Evolutionary conservation across 2,329 filamentous ascomycete genomes (phyloP), one percentile per base, ranked within the genome.

Genomic region (Pseudohalonectria lignicola): DNA sequence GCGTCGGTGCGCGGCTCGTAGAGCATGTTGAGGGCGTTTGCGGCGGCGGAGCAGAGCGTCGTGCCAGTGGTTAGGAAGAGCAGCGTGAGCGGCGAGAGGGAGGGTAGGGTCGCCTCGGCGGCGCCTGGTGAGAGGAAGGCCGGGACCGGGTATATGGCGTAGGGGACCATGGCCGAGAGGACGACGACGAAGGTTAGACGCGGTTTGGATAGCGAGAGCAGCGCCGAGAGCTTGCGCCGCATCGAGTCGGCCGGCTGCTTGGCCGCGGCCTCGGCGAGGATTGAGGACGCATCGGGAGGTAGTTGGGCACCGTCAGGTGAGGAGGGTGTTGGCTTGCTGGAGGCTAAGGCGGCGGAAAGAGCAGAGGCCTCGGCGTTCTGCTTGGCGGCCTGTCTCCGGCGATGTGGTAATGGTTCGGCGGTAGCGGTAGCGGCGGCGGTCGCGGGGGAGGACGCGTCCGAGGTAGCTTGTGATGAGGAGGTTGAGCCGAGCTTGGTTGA

Each of bases 1-100:
- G 87, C 86, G 58, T 98, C 92, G 54, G 88, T 88, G 42, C 79
- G 71, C 9, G 80, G 84, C 61, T 98, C 92, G 61, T 95, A 87
- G 41, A 95, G 77, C 92, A 98, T 98, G 61, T 98, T 98, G 47
- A 96, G 69, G 2, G 92, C 77, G 56, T 98, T 98, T 31, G 92
- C 92, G 42, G 83, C 86, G 31, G 88, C 86, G n/a, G 78, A 84
- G 57, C 86, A 92, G 16, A 95, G 71, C 4, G 88, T 79, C 0
- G 92, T 96, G 42, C 92, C 90, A 4, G 77, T 77, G 1, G 90
- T 94, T 36, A 98, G 77, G 66, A 94, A 96, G 37, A 93, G 70
- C 15, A 96, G 79, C 8, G 92, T 98, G 39, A 96, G 69, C 2
- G 92, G 86, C 44, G 85, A 93, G 33, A 95, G 74, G 15, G 86